A percentile compares a stretch with the other conserved stretches of the same genome.
phyloP scores from a whole-genome alignment of 2,329 filamentous ascomycete species.

The Pseudocercospora ulei region DNA sequence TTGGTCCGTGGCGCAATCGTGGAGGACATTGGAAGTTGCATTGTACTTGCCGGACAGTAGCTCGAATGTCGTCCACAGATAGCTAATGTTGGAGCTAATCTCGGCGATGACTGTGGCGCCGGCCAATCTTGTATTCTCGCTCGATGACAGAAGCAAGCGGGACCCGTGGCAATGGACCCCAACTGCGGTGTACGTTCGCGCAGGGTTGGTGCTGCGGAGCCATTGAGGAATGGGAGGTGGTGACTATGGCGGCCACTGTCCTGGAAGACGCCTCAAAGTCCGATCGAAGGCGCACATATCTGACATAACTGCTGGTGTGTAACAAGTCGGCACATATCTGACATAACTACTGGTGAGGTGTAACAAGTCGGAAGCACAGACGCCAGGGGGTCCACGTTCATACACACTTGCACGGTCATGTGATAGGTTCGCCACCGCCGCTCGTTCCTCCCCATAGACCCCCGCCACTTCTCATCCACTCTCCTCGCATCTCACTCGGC shows the following conservation, averaged over 20 bases:
- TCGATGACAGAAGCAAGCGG: no score
- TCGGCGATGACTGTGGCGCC: no score
- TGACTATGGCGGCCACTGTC: constrained; percentile 1
- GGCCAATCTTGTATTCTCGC: no score
- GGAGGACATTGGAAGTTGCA: not conserved
- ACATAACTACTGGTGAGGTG: no score
- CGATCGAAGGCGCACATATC: not conserved
- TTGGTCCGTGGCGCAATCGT: constrained; percentile 1
- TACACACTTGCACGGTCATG: no score
- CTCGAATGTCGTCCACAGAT: no score
- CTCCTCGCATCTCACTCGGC: not conserved
- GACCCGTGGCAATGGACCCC: not conserved
- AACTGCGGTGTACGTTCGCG: not conserved
- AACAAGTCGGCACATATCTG: no score
- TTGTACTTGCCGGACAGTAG: constrained; percentile 12
- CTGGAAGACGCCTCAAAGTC: not conserved
- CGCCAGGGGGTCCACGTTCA: no score
- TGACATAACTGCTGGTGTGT: not conserved
- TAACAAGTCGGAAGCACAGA: no score
- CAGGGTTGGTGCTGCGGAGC: not conserved
- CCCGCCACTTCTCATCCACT: not conserved
- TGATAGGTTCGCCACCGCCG: no score
- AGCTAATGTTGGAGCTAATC: no score
- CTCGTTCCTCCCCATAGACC: no score
- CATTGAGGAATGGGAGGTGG: not conserved